A percentile compares a stretch with the other conserved stretches of the same genome.
Conservation (phyloP, 2,329 filamentous ascomycete genomes). For the Thelonectria olida region DNA sequence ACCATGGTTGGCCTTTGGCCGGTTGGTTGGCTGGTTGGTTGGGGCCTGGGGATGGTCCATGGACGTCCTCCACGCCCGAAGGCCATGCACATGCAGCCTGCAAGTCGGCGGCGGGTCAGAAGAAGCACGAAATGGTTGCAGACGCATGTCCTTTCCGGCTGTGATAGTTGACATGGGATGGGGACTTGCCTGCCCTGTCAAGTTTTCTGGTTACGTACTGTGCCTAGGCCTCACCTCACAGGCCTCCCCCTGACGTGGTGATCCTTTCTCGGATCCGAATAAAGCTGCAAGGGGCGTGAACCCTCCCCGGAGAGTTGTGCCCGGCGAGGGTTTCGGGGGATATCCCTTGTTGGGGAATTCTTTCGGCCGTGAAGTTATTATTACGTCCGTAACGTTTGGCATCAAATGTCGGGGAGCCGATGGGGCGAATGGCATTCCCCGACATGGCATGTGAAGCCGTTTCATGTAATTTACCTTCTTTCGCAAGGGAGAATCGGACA, state of each 20-base stretch:
- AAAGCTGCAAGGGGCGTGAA: not conserved
- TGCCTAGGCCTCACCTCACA: no score
- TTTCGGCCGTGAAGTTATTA: no score
- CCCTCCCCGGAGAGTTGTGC: not conserved
- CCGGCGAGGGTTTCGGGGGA: not conserved
- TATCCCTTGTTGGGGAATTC: not conserved
- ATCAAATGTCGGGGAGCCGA: not conserved
- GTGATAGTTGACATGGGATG: no score
- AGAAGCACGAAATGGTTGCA: conserved; percentile 18
- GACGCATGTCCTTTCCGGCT: conserved; percentile 2
- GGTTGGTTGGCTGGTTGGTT: not conserved
- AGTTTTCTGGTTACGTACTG: no score
- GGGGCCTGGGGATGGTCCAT: not conserved
- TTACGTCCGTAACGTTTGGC: no score
- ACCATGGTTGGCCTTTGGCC: not conserved
- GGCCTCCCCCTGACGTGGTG: not conserved
- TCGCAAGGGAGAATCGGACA: no score
- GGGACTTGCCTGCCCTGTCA: not conserved
- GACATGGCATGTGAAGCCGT: no score
- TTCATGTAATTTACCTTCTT: no score
- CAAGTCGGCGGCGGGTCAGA: conserved; percentile 10
- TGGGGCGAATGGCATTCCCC: not conserved
- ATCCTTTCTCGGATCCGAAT: not conserved
- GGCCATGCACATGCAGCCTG: not conserved
- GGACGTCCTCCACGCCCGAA: not conserved